phyloP scores from a whole-genome alignment of 371 early-diverging fungal species.

The Mortierella sp. region DNA sequence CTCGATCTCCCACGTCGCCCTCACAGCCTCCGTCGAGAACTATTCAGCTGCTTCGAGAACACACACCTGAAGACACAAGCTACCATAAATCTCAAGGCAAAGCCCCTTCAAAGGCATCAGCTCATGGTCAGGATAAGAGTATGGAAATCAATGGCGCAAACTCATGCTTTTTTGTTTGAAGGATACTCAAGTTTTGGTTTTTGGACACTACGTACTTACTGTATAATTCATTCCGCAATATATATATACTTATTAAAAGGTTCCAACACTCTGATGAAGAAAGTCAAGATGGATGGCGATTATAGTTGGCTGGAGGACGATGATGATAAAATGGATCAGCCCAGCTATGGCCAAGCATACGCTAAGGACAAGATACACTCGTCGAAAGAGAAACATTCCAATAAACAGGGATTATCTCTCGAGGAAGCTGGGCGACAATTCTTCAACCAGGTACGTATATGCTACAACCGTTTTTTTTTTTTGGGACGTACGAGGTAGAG shows the following conservation, averaged over 20 bases:
- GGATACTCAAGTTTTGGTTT: too few species aligned
- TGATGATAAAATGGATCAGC: not conserved
- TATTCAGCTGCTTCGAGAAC: slow-evolving; percentile 24
- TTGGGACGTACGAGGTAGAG: too few species aligned
- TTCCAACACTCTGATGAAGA: slow-evolving; percentile 3
- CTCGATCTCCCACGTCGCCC: slow-evolving; percentile 47
- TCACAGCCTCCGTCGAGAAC: slow-evolving; percentile 26
- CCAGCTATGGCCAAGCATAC: not conserved
- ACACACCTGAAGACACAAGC: not conserved
- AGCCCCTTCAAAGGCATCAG: not conserved
- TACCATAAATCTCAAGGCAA: not conserved
- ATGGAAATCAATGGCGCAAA: not conserved
- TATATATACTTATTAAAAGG: not conserved
- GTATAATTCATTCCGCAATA: not conserved
- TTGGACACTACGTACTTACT: not conserved
- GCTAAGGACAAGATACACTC: not conserved
- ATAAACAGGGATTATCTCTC: slow-evolving; percentile 3
- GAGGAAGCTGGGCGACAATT: slow-evolving; percentile 37
- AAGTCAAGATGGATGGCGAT: slow-evolving; percentile 22
- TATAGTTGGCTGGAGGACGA: slow-evolving; percentile 42
- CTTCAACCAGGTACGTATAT: slow-evolving; percentile 23
- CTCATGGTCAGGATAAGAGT: not conserved
- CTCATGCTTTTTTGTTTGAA: too few species aligned
- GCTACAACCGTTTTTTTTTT: too few species aligned
- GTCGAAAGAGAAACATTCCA: not conserved